Base-by-base conservation (phyloP, 768 basidiomycete genomes). In the Russula dissimulans region DNA sequence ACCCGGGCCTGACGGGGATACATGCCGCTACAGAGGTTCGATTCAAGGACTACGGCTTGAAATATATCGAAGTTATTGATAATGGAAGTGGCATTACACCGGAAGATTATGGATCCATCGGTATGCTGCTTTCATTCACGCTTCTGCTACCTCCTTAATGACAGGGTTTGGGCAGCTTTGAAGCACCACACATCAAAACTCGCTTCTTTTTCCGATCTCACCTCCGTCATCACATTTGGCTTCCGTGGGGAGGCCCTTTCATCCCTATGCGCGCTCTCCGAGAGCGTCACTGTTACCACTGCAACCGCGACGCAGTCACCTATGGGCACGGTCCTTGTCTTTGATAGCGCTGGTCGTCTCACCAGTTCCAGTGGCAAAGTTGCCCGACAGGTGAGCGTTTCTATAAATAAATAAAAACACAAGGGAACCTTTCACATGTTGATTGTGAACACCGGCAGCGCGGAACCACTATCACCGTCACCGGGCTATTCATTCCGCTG, bases 171-270 rank as follows among this genome's bases (percentile, higher is more conserved):
- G 49, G 26, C 60, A 95, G 95, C 84, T 1, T 74, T 95, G 60
- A 97, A 97, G 70, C 90, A 97, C 67, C 84, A 93, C 69, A 99
- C 95, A 0, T 97, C 95, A 6, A 99, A 99, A 71, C 76, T 99
- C 0, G 72, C 82, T 3, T 80, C 84, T 0, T 92, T 87, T 68
- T 73, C 81, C 4, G 90, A 93, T 69, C 80, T 97, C 3, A 75
- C 81, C 3, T 74, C 78, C 0, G 82, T 98, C 10, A 73, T 74
- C 5, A 92, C 93, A 0, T 97, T 97, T 70, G 95, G 95, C 0
- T 99, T 98, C 69, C 82, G 97, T 41, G 97, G 97, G 15, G 97
- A 99, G 73, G 97, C 97, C 0, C 77, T 99, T 0, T 92, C 93
- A 7, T 94, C 95, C 3, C 78, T 99, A 0, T 99, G 95, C 68